Percentiles rank a stretch among this genome's conserved stretches.
Evolutionary conservation across 768 basidiomycete species (phyloP).

Genomic region (Lactifluus echinatus): DNA sequence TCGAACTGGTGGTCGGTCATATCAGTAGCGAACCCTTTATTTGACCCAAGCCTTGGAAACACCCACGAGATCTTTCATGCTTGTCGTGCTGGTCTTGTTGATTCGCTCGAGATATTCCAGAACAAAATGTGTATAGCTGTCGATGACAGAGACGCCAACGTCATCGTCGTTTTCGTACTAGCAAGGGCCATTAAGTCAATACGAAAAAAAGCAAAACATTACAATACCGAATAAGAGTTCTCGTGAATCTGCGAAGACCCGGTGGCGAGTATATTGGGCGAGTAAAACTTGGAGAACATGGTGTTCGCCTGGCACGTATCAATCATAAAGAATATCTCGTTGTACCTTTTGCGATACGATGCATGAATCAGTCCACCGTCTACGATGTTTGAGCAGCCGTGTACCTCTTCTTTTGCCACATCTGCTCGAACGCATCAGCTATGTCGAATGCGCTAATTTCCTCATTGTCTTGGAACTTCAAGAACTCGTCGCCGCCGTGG

Average conservation of each 20-base stretch:
- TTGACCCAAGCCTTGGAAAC: background rate
- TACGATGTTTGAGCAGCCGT: background rate
- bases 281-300: slow-evolving; percentile 89
- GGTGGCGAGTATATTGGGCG: slow-evolving; percentile 86
- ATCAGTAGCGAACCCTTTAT: background rate
- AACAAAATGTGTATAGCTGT: slow-evolving; percentile 87
- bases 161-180: slow-evolving; percentile 92
- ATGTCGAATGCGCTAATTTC: slow-evolving; percentile 95
- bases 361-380: background rate
- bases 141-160: slow-evolving; percentile 93
- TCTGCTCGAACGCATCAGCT: slow-evolving; percentile 97
- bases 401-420: slow-evolving; percentile 94
- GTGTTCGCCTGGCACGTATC: slow-evolving; percentile 98
- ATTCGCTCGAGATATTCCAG: slow-evolving; percentile 87
- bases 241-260: slow-evolving; percentile 79
- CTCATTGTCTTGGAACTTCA: slow-evolving; percentile 99
- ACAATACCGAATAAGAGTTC: slow-evolving; percentile 95
- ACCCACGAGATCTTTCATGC: slow-evolving; percentile 76
- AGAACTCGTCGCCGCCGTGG: slow-evolving; percentile 95
- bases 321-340: slow-evolving; percentile 96
- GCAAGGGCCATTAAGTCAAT: background rate
- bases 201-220: too few species aligned
- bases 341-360: slow-evolving; percentile 47
- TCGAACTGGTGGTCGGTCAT: slow-evolving; percentile 54
- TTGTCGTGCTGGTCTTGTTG: slow-evolving; percentile 78